A percentile compares a stretch with the other conserved stretches of the same genome.
phyloP scores from a whole-genome alignment of 257 asterid genomes.

The Solanum microdontum region DNA sequence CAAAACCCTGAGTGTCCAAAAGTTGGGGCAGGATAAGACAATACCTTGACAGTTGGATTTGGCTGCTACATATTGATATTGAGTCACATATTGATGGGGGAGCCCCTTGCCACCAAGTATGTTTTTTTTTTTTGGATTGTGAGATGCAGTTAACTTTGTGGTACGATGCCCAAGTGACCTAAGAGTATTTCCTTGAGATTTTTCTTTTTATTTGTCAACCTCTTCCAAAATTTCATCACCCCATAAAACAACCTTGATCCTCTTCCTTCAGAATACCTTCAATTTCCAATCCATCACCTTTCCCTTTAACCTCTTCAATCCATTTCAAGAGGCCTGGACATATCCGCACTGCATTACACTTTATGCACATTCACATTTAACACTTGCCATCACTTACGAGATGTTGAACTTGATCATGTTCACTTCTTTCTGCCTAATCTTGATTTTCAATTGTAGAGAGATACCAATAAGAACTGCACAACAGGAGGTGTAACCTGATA shows the following conservation, averaged over 20 bases:
- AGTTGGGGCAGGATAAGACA: not conserved
- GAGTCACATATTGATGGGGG: not conserved
- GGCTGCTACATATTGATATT: not conserved
- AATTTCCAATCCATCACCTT: not conserved
- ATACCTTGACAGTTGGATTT: not conserved
- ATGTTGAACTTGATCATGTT: not conserved
- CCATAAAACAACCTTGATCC: not conserved
- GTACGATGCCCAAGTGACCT: not conserved
- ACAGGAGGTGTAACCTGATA: not conserved
- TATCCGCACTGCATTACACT: not conserved
- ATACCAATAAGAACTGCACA: not conserved
- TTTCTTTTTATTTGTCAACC: not conserved
- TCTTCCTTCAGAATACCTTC: not conserved
- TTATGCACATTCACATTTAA: not conserved
- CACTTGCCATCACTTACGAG: not conserved
- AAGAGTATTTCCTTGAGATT: not conserved
- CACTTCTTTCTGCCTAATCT: not conserved
- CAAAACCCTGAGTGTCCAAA: not conserved
- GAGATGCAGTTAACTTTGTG: not conserved
- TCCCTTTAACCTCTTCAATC: not conserved
- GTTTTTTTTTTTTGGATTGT: not conserved
- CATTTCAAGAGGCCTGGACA: not conserved
- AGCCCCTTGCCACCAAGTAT: not conserved
- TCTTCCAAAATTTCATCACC: not conserved
- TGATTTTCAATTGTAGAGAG: not conserved